Conservation (phyloP, 2,329 filamentous ascomycete genomes). For the Hymenoscyphus fructigenus region DNA sequence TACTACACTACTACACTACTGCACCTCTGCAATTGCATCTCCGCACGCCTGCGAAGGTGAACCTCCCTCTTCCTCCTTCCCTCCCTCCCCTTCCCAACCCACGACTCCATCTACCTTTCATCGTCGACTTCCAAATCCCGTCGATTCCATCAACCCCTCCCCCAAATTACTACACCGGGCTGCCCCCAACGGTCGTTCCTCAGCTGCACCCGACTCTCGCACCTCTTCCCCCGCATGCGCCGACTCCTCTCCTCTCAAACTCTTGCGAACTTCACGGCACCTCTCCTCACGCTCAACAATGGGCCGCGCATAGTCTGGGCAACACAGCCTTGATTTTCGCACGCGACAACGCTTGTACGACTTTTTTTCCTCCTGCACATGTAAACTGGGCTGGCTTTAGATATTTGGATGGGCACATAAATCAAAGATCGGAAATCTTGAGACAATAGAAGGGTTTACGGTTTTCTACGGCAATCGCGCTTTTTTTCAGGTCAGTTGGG, state of each 20-base stretch:
- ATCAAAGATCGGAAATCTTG: constrained; percentile 18
- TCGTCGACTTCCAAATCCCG: not conserved
- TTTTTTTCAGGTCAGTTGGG: constrained; percentile 23
- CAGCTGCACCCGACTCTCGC: not conserved
- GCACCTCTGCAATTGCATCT: not conserved
- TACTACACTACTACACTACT: too few species aligned
- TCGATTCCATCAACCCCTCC: not conserved
- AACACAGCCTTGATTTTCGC: constrained; percentile 30
- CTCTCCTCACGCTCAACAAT: constrained; percentile 29
- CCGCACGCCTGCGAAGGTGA: constrained; percentile 1
- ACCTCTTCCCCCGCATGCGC: constrained; percentile 20
- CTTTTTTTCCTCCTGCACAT: constrained; percentile 23
- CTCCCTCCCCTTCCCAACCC: not conserved
- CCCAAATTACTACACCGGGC: not conserved
- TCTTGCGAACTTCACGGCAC: constrained; percentile 11
- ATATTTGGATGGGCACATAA: constrained; percentile 23
- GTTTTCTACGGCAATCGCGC: constrained; percentile 25
- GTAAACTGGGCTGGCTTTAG: constrained; percentile 26
- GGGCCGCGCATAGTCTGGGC: constrained; percentile 35
- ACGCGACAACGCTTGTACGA: constrained; percentile 30
- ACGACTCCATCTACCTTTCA: not conserved
- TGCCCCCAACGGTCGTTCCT: constrained; percentile 7
- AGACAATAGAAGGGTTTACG: constrained; percentile 21
- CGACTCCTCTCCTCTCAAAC: constrained; percentile 1
- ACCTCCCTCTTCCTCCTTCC: not conserved